These are phyloP conservation scores for Cronartium quercuum DNA, from an alignment of 1,284 basidiomycete genomes.

Conservation along the genomic window DNA sequence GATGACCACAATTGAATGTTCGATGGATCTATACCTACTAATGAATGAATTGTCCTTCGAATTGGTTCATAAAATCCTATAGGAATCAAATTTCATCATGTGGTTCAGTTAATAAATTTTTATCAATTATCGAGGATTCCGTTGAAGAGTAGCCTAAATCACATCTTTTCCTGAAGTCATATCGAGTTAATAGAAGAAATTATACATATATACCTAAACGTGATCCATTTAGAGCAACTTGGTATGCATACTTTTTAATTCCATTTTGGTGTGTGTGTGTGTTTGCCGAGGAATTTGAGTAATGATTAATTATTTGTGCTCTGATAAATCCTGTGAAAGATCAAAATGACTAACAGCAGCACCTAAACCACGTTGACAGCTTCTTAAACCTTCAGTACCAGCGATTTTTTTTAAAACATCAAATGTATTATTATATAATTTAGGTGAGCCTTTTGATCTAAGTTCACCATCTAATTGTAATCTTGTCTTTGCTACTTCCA, in stretches of 20 bases:
- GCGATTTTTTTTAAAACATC: constrained; percentile 33
- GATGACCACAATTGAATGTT: constrained; percentile 41
- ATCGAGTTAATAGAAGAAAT: too few species aligned
- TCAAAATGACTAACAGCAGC: constrained; percentile 30
- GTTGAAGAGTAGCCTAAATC: too few species aligned
- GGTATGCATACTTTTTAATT: constrained; percentile 44
- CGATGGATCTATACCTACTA: constrained; percentile 25
- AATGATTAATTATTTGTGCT: not conserved
- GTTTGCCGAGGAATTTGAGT: not conserved
- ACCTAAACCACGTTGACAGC: constrained; percentile 35
- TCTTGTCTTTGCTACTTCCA: constrained; percentile 86
- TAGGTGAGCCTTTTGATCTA: constrained; percentile 22
- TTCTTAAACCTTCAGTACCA: constrained; percentile 11
- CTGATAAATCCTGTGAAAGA: not conserved
- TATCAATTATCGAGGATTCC: too few species aligned
- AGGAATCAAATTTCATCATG: not conserved
- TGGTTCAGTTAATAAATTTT: too few species aligned
- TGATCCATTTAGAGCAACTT: constrained; percentile 90
- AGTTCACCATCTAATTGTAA: constrained; percentile 91
- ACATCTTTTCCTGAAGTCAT: too few species aligned
- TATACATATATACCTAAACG: constrained; percentile 72
- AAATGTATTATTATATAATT: constrained; percentile 17
- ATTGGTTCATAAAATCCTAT: constrained; percentile 93
- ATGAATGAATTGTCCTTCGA: constrained; percentile 53
- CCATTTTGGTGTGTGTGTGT: not conserved